Percentiles rank a stretch among this genome's conserved stretches.
Evolutionary conservation across 2,329 filamentous ascomycete species (phyloP).

Genomic region (Talaromyces sp.): DNA sequence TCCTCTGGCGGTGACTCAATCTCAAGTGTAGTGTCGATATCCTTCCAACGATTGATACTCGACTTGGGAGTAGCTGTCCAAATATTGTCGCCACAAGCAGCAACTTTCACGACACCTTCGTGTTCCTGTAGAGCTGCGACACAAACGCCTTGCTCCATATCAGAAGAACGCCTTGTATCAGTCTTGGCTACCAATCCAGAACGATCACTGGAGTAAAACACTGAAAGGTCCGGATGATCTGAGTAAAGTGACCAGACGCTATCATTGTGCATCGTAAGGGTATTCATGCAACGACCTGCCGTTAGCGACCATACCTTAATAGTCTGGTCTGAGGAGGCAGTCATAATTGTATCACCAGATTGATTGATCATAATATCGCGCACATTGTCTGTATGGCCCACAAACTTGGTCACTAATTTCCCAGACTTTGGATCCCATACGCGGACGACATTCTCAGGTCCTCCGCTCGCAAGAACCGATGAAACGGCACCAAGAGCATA

Average conservation of each 20-base stretch:
- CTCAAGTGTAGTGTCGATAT: conserved; percentile 77
- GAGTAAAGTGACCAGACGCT: conserved; percentile 97
- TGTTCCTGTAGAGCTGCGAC: conserved; percentile 92
- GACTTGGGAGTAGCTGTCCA: conserved; percentile 91
- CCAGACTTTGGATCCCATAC: conserved; percentile 90
- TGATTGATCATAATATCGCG: conserved; percentile 88
- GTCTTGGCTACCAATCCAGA: conserved; percentile 96
- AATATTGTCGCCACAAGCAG: conserved; percentile 70
- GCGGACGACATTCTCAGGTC: conserved; percentile 88
- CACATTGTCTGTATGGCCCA: conserved; percentile 94
- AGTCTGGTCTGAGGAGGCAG: conserved; percentile 92
- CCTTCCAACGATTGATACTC: conserved; percentile 88
- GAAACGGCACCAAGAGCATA: conserved; percentile 84
- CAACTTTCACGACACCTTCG: conserved; percentile 65
- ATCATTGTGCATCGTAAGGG: conserved; percentile 97
- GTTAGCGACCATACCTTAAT: conserved; percentile 98
- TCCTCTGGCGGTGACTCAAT: conserved; percentile 55
- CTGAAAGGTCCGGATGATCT: conserved; percentile 76
- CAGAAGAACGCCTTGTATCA: conserved; percentile 74
- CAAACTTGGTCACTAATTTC: conserved; percentile 91
- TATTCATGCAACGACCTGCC: conserved; percentile 94
- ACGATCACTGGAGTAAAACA: conserved; percentile 94
- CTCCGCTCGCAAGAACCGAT: conserved; percentile 84
- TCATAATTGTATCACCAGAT: conserved; percentile 87
- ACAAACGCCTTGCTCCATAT: conserved; percentile 85